phyloP scores from a whole-genome alignment of 192 early-diverging fungal genomes.

The Coemansia sp. region DNA sequence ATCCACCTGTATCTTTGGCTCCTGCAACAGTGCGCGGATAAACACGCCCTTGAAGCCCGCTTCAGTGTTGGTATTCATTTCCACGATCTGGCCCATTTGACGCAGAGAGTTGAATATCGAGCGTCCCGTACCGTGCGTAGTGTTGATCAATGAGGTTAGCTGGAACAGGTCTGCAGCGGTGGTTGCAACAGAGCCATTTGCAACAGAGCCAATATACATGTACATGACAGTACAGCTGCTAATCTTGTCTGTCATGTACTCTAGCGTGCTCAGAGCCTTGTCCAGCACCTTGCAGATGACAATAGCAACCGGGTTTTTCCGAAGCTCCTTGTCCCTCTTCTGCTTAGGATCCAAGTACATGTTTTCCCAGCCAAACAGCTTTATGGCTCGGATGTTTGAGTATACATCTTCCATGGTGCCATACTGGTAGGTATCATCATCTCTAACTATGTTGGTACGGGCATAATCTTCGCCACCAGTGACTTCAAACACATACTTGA shows the following conservation, averaged over 20 bases:
- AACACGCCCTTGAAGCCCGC: no score
- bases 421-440: background rate
- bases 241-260: background rate
- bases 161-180: constrained; percentile 5
- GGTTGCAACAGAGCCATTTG: background rate
- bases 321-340: background rate
- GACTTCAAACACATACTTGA: background rate
- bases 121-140: no score
- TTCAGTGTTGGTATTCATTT: no score
- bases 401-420: constrained; percentile 8
- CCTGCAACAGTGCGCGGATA: no score
- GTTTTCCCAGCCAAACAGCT: constrained; percentile 35
- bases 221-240: constrained; percentile 12
- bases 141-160: background rate
- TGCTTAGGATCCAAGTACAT: constrained; percentile 11
- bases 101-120: no score
- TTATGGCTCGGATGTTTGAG: constrained; percentile 15
- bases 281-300: constrained; percentile 9
- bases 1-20: no score
- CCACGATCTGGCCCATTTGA: no score
- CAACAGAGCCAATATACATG: background rate
- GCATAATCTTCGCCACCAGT: constrained; percentile 8
- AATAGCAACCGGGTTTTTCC: background rate
- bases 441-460: no score
- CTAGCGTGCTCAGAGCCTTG: background rate